Evolutionary conservation across 257 asterid species (phyloP).

Genomic region (Salvia rosmarinus): DNA sequence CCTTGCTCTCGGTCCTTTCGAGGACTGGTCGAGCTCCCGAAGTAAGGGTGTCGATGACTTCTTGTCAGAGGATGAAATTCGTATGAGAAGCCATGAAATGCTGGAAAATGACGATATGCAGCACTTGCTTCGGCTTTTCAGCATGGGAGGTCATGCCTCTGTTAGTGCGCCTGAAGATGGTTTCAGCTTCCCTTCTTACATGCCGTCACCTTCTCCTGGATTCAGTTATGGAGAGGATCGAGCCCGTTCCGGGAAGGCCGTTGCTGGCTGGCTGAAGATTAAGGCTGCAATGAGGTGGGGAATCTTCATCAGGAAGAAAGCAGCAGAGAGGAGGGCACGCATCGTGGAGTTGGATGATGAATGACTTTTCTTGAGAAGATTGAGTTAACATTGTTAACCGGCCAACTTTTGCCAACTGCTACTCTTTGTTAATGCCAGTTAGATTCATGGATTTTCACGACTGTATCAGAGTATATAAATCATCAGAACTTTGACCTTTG

Average conservation of each 20-base stretch:
- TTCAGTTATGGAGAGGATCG: constrained; percentile 69
- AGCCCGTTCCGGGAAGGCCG: constrained; percentile 82
- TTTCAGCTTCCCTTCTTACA: constrained; percentile 57
- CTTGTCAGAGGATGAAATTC: constrained; percentile 89
- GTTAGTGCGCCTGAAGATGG: constrained; percentile 65
- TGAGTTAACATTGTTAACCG: constrained; percentile 53
- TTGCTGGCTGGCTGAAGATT: constrained; percentile 91
- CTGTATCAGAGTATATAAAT: constrained; percentile 32
- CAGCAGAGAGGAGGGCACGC: constrained; percentile 92
- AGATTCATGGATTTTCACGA: constrained; percentile 34
- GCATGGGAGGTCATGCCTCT: constrained; percentile 79
- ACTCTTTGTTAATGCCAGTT: constrained; percentile 20
- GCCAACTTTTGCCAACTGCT: constrained; percentile 22
- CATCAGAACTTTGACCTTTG: constrained; percentile 26
- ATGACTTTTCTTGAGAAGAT: constrained; percentile 29
- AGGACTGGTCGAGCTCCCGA: constrained; percentile 73
- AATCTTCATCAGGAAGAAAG: constrained; percentile 89
- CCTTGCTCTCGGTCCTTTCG: constrained; percentile 80
- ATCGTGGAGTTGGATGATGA: constrained; percentile 86
- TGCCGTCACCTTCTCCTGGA: constrained; percentile 70
- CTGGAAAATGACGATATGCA: constrained; percentile 93
- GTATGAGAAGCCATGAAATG: constrained; percentile 90
- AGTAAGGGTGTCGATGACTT: constrained; percentile 72
- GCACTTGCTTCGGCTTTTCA: no score
- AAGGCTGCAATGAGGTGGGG: constrained; percentile 99